phyloP scores from a whole-genome alignment of 352 stramenopile species.

The Pythium monospermum region DNA sequence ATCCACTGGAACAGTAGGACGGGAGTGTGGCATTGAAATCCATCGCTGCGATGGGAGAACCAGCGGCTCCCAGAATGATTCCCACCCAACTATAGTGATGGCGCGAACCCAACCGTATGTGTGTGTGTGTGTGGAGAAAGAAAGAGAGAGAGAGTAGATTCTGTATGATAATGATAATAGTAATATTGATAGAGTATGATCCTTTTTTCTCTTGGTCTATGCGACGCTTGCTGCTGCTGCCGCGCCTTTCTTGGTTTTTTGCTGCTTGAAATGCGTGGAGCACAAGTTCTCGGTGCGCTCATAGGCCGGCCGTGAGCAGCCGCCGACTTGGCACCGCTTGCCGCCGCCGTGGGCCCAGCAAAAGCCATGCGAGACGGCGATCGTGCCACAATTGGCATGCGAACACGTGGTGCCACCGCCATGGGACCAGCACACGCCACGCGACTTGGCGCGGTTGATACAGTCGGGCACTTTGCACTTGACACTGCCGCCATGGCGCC shows the following conservation, averaged over 20 bases:
- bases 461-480: conserved; percentile 1
- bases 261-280: conserved; percentile 29
- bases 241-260: no score
- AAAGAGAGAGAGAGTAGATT: no score
- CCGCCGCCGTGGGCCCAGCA: conserved; percentile 26
- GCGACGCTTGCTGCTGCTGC: not conserved
- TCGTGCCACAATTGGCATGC: conserved; percentile 35
- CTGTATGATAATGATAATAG: no score
- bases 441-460: not conserved
- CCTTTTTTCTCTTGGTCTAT: no score
- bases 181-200: no score
- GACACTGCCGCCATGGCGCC: conserved; percentile 37
- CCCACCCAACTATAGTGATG: no score
- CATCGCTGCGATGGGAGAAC: no score
- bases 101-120: no score
- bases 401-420: conserved; percentile 41
- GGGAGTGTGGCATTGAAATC: no score
- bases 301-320: conserved; percentile 41
- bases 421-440: conserved; percentile 46
- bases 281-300: conserved; percentile 44
- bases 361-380: conserved; percentile 38
- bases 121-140: no score
- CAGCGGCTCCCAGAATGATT: no score
- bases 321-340: conserved; percentile 37
- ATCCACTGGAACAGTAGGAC: no score